Evolutionary conservation across 2,329 filamentous ascomycete species (phyloP).

Genomic region (Aspergillus novofumigatus): DNA sequence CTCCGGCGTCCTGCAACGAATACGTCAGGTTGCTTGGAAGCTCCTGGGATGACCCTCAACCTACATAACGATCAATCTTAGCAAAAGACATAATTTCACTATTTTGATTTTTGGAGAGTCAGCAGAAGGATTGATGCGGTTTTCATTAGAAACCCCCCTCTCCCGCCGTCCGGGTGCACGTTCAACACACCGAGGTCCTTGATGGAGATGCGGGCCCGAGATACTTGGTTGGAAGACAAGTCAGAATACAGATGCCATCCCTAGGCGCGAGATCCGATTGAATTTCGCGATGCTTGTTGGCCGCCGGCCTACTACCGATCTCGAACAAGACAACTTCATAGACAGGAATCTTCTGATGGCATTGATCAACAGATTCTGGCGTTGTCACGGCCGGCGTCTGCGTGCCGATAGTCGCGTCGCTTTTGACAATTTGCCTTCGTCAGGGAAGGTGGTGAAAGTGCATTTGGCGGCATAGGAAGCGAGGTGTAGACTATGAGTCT

Average conservation of each 20-base stretch:
- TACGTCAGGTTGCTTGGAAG: no score
- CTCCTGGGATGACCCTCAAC: no score
- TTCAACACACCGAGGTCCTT: constrained; percentile 3
- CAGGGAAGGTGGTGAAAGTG: neutral
- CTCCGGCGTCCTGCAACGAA: no score
- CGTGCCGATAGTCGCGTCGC: neutral
- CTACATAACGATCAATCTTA: neutral
- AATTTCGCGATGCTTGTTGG: constrained; percentile 5
- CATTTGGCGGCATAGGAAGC: no score
- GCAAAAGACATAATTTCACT: neutral
- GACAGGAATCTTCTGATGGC: constrained; percentile 2
- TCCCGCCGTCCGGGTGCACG: neutral
- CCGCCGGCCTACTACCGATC: constrained; percentile 1
- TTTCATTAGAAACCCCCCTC: neutral
- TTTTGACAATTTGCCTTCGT: neutral
- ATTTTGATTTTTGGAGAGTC: constrained; percentile 1
- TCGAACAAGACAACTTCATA: constrained; percentile 4
- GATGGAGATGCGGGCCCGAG: neutral
- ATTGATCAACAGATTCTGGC: neutral
- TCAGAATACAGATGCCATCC: neutral
- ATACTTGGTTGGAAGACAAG: constrained; percentile 2
- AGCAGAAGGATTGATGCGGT: neutral
- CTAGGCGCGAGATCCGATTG: constrained; percentile 3
- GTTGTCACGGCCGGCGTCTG: neutral
- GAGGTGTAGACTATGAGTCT: no score